A percentile compares a stretch with the other conserved stretches of the same genome.
Conservation (phyloP, 1,284 basidiomycete genomes). For the Sanghuangporus baumii region DNA sequence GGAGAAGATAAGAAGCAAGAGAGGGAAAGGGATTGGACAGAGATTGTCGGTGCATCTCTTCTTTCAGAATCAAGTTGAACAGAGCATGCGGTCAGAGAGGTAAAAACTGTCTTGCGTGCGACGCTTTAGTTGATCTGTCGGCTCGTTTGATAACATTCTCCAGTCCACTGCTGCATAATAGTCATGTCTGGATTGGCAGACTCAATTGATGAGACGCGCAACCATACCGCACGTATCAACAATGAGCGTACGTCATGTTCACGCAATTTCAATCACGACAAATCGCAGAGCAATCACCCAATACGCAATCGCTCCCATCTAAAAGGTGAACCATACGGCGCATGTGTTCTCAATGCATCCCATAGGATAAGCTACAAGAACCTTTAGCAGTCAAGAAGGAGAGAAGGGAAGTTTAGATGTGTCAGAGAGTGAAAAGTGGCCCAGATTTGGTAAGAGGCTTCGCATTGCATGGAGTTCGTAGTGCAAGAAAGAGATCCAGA, state of each 20-base stretch:
- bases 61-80: background rate
- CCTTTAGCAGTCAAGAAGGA: conserved; percentile 1
- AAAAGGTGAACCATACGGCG: background rate
- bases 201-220: no score
- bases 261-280: background rate
- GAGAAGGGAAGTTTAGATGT: background rate
- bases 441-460: background rate
- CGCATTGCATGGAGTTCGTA: background rate
- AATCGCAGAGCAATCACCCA: background rate
- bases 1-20: background rate
- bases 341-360: background rate
- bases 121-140: background rate
- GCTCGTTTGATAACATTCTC: background rate
- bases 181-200: background rate
- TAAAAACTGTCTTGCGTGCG: background rate
- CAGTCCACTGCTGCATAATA: background rate
- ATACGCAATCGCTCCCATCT: background rate
- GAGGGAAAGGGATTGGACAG: background rate
- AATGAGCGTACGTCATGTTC: background rate
- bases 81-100: conserved; percentile 1
- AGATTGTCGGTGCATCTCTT: background rate
- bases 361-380: background rate
- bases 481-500: background rate
- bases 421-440: background rate
- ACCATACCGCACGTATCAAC: background rate